These are phyloP conservation scores for Lyophyllum semitale DNA, from an alignment of 768 basidiomycete genomes.

Conservation along the genomic window DNA sequence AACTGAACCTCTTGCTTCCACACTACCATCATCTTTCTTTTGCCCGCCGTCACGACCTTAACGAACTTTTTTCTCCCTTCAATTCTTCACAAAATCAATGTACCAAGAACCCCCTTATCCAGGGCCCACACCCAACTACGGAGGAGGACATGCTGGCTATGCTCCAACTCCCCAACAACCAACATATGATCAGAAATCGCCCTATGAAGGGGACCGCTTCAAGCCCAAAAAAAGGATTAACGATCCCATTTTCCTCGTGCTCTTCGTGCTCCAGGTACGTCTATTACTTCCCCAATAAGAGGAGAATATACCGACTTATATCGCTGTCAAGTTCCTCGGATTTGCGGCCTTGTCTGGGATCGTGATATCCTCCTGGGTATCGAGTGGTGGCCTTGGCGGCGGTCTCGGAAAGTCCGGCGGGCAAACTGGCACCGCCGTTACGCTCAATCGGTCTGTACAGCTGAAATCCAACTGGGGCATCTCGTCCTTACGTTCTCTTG, in stretches of 20 bases:
- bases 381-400: slow-evolving; percentile 68
- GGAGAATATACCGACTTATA: neutral
- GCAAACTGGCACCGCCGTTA: slow-evolving; percentile 57
- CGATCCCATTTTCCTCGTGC: slow-evolving; percentile 68
- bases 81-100: neutral
- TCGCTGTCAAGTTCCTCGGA: slow-evolving; percentile 54
- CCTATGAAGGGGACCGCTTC: slow-evolving; percentile 65
- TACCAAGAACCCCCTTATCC: slow-evolving; percentile 33
- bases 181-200: slow-evolving; percentile 44
- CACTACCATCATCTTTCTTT: neutral
- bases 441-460: slow-evolving; percentile 61
- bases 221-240: slow-evolving; percentile 70
- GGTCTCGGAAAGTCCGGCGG: slow-evolving; percentile 65
- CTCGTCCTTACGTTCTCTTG: neutral
- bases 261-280: slow-evolving; percentile 72
- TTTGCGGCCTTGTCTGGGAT: slow-evolving; percentile 71
- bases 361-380: slow-evolving; percentile 62
- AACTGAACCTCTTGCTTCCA: neutral
- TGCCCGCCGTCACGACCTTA: neutral
- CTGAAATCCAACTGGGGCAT: neutral
- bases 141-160: slow-evolving; percentile 20
- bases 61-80: neutral
- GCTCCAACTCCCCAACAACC: slow-evolving; percentile 24
- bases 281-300: neutral
- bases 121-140: slow-evolving; percentile 42